phyloP scores from a whole-genome alignment of 2,329 filamentous ascomycete species.

The Scorias spongiosa region DNA sequence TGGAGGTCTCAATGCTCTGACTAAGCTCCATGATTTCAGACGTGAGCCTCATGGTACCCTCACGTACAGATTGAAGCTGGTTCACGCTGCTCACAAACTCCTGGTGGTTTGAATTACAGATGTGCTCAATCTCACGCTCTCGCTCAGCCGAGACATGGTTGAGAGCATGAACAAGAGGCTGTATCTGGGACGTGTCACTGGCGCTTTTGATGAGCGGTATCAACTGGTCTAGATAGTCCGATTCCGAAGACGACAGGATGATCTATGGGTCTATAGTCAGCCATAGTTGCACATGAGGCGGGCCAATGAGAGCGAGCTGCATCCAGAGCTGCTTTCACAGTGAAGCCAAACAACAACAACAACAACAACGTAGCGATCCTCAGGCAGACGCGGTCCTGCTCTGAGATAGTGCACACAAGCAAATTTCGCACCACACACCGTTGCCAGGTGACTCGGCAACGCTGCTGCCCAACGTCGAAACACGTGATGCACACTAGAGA shows the following conservation, averaged over 20 bases:
- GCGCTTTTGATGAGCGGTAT: constrained; percentile 87
- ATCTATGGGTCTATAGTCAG: constrained; percentile 42
- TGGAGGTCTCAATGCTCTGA: constrained; percentile 87
- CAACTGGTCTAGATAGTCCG: constrained; percentile 88
- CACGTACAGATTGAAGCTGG: constrained; percentile 78
- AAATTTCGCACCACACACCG: too few species aligned
- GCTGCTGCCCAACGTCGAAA: too few species aligned
- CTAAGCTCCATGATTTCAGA: constrained; percentile 85
- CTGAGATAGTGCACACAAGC: too few species aligned
- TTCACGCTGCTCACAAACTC: constrained; percentile 91
- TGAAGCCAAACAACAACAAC: too few species aligned
- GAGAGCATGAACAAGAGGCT: constrained; percentile 59
- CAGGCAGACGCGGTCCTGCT: too few species aligned
- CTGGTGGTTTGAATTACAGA: constrained; percentile 91
- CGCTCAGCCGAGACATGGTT: constrained; percentile 71
- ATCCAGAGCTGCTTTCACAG: too few species aligned
- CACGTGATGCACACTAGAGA: too few species aligned
- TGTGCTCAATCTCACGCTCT: constrained; percentile 81
- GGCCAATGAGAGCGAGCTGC: too few species aligned
- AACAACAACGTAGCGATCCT: too few species aligned
- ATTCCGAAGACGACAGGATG: constrained; percentile 77
- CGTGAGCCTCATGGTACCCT: constrained; percentile 78
- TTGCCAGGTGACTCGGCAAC: too few species aligned
- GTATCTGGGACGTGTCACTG: constrained; percentile 36
- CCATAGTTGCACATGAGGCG: neutral